Evolutionary conservation across 2,329 filamentous ascomycete species (phyloP).

Genomic region (Coleophoma crateriformis): DNA sequence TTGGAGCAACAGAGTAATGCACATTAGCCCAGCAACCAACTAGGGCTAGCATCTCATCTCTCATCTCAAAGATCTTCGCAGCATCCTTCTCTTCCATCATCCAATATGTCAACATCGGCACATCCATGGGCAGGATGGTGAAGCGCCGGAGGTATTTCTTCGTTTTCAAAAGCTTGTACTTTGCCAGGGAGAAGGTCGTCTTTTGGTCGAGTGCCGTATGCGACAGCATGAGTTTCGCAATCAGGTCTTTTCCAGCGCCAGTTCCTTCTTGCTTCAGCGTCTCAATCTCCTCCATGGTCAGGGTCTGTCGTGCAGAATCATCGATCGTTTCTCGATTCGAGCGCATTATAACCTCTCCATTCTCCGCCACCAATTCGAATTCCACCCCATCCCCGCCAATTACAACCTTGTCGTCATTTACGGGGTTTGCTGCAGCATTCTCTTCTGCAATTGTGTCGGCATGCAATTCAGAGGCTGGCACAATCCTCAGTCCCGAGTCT

Average conservation of each 20-base stretch:
- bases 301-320: slow-evolving; percentile 63
- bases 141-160: slow-evolving; percentile 91
- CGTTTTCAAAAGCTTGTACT: slow-evolving; percentile 91
- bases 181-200: slow-evolving; percentile 86
- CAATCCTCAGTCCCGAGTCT: slow-evolving; percentile 68
- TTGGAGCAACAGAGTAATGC: slow-evolving; percentile 46
- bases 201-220: slow-evolving; percentile 91
- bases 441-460: slow-evolving; percentile 63
- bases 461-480: slow-evolving; percentile 77
- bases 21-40: slow-evolving; percentile 88
- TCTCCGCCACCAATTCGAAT: slow-evolving; percentile 40
- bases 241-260: slow-evolving; percentile 79
- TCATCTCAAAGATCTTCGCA: slow-evolving; percentile 74
- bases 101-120: slow-evolving; percentile 69
- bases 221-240: slow-evolving; percentile 86
- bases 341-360: slow-evolving; percentile 44
- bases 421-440: slow-evolving; percentile 37
- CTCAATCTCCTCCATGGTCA: slow-evolving; percentile 69
- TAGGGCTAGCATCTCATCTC: slow-evolving; percentile 77
- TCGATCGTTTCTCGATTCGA: slow-evolving; percentile 56
- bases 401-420: slow-evolving; percentile 35
- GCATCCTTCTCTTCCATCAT: slow-evolving; percentile 77
- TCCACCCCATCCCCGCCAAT: slow-evolving; percentile 36
- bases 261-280: slow-evolving; percentile 66
- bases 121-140: slow-evolving; percentile 76